These are phyloP conservation scores for Amphichorda felina DNA, from an alignment of 2,329 filamentous ascomycete genomes.

Conservation along the genomic window DNA sequence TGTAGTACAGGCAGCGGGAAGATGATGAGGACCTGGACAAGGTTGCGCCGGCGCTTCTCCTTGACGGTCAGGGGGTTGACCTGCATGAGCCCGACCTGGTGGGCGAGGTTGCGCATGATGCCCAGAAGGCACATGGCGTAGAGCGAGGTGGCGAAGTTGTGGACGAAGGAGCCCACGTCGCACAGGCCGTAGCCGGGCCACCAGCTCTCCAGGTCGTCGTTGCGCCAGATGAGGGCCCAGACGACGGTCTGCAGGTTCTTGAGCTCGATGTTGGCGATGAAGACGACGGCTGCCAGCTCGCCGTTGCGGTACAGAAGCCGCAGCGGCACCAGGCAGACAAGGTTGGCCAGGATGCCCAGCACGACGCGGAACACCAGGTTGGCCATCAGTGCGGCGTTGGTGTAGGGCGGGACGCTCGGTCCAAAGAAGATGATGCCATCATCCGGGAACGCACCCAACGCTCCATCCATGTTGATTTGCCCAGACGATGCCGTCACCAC, in stretches of 20 bases:
- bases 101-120: slow-evolving; percentile 40
- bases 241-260: slow-evolving; percentile 35
- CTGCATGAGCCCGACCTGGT: slow-evolving; percentile 33
- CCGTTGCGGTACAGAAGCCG: slow-evolving; percentile 37
- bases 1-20: slow-evolving; percentile 40
- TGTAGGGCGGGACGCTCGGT: slow-evolving; percentile 11
- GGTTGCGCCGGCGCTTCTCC: slow-evolving; percentile 28
- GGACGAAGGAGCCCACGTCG: slow-evolving; percentile 35
- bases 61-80: slow-evolving; percentile 22
- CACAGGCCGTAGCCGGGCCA: slow-evolving; percentile 41
- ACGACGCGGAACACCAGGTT: slow-evolving; percentile 38
- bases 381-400: slow-evolving; percentile 18
- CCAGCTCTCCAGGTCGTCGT: slow-evolving; percentile 37
- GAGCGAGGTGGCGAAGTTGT: slow-evolving; percentile 31
- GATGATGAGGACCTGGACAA: slow-evolving; percentile 40
- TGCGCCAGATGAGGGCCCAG: slow-evolving; percentile 40
- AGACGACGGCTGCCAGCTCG: slow-evolving; percentile 39
- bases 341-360: slow-evolving; percentile 29
- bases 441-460: not conserved
- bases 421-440: slow-evolving; percentile 9
- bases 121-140: slow-evolving; percentile 40
- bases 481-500: no score
- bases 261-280: slow-evolving; percentile 32
- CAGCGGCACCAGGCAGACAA: slow-evolving; percentile 38
- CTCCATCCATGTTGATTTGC: slow-evolving; percentile 2